Base-by-base conservation (phyloP, 2,329 filamentous ascomycete genomes). In the Colletotrichum musae region DNA sequence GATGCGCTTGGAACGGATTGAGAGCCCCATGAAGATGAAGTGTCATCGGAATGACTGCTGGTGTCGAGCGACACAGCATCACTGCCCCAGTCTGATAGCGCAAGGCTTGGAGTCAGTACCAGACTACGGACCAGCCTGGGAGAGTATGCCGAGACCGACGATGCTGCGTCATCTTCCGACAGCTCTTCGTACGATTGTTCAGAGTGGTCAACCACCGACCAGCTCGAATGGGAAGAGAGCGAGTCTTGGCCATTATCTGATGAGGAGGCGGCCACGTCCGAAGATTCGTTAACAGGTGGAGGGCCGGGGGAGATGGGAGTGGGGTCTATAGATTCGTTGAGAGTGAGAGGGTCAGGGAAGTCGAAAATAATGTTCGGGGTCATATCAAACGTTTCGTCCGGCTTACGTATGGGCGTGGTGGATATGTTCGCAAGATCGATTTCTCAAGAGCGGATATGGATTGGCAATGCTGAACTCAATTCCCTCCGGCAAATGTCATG, bases 101-200 rank as follows among this genome's bases (percentile, higher is more conserved):
- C 41, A 16, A 28, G 41, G 15, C 39, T 26, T 18, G 56, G 24
- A 18, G 56, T 47, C 56, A n/a, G 47, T 16, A 45, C 56, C 47
- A 58, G 24, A 13, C 56, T 58, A 18, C 24, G 56, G 28, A 58
- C 41, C n/a, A 41, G 45, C 28, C 41, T 48, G 21, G 45, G 56
- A 13, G 56, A 58, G 18, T 3, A 16, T 3, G 43, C 43, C 4
- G 56, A 47, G 12, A 12, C 15, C n/a, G 56, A 58, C 13, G 56
- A 58, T 28, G 26, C 15, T 32, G 26, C 56, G 45, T 58, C 56
- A 9, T 21, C 6, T 18, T 58, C 56, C 4, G 56, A 58, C 5
- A 59, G 6, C 13, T 36, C 26, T 50, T 59, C 57, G 21, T 36
- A 58, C n/a, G 56, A 58, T 12, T 5, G 7, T 10, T 58, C 56